These are phyloP conservation scores for Melampsora americana DNA, from an alignment of 1,284 basidiomycete genomes.

Conservation along the genomic window DNA sequence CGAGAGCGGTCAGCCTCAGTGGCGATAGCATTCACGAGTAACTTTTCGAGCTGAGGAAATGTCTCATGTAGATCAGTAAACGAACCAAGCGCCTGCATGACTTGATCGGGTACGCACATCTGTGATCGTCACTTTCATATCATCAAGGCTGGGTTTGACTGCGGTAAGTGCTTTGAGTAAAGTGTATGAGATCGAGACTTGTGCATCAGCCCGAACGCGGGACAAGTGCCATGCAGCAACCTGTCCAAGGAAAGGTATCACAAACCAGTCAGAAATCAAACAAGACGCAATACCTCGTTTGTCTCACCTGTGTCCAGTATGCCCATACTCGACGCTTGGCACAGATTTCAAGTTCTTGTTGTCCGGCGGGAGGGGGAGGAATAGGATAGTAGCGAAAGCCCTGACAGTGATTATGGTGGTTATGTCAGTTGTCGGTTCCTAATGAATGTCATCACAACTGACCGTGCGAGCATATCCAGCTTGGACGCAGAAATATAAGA, in stretches of 20 bases:
- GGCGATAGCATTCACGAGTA: conserved; percentile 38
- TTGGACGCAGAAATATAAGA: conserved; percentile 17
- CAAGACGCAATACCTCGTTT: neutral
- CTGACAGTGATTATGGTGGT: neutral
- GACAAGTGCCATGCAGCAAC: conserved; percentile 42
- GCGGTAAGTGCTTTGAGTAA: conserved; percentile 26
- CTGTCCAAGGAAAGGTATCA: conserved; percentile 3
- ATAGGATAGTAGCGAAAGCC: conserved; percentile 34
- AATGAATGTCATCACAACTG: conserved; percentile 1
- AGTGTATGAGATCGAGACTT: conserved; percentile 33
- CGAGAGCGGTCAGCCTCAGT: conserved; percentile 38
- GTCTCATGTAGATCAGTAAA: neutral
- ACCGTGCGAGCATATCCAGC: conserved; percentile 1
- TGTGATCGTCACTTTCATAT: conserved; percentile 17
- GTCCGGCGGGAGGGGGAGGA: conserved; percentile 22
- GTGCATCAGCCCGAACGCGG: conserved; percentile 27
- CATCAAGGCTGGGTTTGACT: conserved; percentile 24
- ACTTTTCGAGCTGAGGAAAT: conserved; percentile 19
- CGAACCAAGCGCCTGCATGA: too few relatives aligned
- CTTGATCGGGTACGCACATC: conserved; percentile 14
- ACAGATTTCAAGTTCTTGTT: conserved; percentile 24
- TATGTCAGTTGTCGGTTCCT: neutral
- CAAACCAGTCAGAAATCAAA: neutral
- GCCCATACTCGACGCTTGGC: conserved; percentile 41
- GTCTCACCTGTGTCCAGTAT: conserved; percentile 38